phyloP scores from a whole-genome alignment of 257 asterid species.

The Penstemon newberryi region DNA sequence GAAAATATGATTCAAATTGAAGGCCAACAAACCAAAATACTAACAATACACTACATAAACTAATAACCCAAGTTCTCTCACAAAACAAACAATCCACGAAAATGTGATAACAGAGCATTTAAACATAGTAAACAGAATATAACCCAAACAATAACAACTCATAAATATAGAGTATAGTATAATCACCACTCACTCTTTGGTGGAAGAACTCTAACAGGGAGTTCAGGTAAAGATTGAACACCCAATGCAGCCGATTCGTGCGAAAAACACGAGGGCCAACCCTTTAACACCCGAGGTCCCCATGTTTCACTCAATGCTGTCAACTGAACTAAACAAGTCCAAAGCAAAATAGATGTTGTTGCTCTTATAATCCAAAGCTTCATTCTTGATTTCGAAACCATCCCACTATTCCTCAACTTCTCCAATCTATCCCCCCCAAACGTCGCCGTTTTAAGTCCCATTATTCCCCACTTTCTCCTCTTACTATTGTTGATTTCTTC shows the following conservation, averaged over 20 bases:
- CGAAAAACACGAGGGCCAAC: conserved; percentile 90
- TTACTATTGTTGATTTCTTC: conserved; percentile 37
- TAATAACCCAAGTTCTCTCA: not conserved
- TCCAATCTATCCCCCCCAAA: conserved; percentile 65
- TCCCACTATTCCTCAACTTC: conserved; percentile 60
- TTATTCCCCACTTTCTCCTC: conserved; percentile 56
- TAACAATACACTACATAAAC: not conserved
- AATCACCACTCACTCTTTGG: conserved; percentile 74
- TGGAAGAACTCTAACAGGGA: conserved; percentile 67
- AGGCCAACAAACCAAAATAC: not conserved
- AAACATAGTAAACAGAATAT: conserved; percentile 1
- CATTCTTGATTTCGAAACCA: conserved; percentile 79
- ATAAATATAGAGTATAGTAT: not conserved
- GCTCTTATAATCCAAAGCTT: conserved; percentile 94
- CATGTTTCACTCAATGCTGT: conserved; percentile 83
- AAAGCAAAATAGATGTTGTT: conserved; percentile 68
- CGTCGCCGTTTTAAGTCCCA: conserved; percentile 68
- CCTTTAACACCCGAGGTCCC: conserved; percentile 85
- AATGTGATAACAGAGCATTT: not conserved
- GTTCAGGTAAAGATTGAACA: conserved; percentile 52
- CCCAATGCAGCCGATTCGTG: conserved; percentile 65
- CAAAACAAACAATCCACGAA: not conserved
- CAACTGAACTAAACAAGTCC: conserved; percentile 93
- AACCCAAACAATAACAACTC: conserved; percentile 9
- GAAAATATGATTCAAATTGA: conserved; percentile 24